Evolutionary conservation across 306 rosid species (phyloP).

Genomic region (Cucumis sativus): Cucumber_9930_V3 NC_026657.2:27290001-27290500

Average conservation of each 20-base stretch:
- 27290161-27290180: conserved; percentile 59
- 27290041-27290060: conserved; percentile 66
- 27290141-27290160: background rate
- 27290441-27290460: background rate
- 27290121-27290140: background rate
- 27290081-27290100: conserved; percentile 37
- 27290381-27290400: background rate
- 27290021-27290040: conserved; percentile 40
- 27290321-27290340: conserved; percentile 26
- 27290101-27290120: background rate
- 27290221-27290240: conserved; percentile 39
- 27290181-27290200: conserved; percentile 80
- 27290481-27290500: background rate
- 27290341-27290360: too few species aligned
- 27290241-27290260: conserved; percentile 31
- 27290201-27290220: conserved; percentile 38
- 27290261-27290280: conserved; percentile 45
- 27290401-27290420: background rate
- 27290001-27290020: conserved; percentile 71
- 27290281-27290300: conserved; percentile 49
- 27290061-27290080: conserved; percentile 39
- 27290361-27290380: background rate
- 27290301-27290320: conserved; percentile 79
- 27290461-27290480: background rate
- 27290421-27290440: background rate